These are phyloP conservation scores for Picea mariana DNA, from an alignment of 83 land plant genomes.

Conservation along the genomic window DNA sequence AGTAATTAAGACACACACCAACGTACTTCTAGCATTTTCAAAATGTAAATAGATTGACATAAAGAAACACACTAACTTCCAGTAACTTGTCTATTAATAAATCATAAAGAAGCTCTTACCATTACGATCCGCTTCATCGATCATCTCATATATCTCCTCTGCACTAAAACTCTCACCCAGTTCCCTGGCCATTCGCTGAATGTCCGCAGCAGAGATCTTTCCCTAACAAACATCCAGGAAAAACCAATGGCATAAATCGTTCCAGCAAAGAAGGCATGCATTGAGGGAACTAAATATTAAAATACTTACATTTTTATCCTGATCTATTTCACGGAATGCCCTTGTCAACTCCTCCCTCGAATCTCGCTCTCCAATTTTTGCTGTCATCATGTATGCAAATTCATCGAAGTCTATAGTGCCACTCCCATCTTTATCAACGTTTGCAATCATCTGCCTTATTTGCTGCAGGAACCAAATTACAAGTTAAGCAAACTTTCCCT, in stretches of 20 bases:
- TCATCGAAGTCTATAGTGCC: conserved; percentile 98
- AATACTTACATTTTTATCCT: conserved; percentile 75
- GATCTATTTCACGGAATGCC: conserved; percentile 90
- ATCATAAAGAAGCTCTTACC: conserved; percentile 39
- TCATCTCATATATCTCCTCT: conserved; percentile 85
- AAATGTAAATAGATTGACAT: neutral
- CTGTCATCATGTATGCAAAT: conserved; percentile 95
- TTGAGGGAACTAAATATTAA: neutral
- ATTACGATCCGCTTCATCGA: conserved; percentile 86
- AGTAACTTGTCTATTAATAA: neutral
- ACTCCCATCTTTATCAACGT: conserved; percentile 96
- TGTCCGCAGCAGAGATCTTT: conserved; percentile 76
- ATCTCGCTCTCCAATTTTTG: conserved; percentile 96
- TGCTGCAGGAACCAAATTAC: conserved; percentile 53
- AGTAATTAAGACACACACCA: neutral
- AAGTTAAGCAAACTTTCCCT: neutral
- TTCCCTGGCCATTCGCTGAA: conserved; percentile 78
- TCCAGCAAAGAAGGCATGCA: neutral
- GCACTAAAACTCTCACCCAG: conserved; percentile 76
- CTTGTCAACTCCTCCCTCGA: conserved; percentile 89
- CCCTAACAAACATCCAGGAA: conserved; percentile 53
- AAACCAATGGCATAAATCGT: neutral
- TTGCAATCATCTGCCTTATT: conserved; percentile 94
- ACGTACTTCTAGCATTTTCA: neutral
- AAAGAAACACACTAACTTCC: neutral